Evolutionary conservation across 2,329 filamentous ascomycete species (phyloP).

Genomic region (Ambrosiella xylebori): DNA sequence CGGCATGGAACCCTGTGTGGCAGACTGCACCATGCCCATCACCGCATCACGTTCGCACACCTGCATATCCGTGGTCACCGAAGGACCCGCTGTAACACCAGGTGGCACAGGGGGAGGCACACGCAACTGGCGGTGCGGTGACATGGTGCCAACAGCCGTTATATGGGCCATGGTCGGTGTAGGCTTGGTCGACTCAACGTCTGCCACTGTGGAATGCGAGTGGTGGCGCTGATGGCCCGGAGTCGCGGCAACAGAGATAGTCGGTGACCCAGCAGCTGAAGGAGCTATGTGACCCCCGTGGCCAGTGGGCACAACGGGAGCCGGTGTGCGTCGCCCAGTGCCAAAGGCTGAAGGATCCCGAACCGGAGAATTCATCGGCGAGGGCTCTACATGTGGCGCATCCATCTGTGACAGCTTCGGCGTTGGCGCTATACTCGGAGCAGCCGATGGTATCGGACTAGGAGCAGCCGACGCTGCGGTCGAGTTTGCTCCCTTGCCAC

Average conservation of each 20-base stretch:
- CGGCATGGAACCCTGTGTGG: background rate
- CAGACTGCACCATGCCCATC: constrained; percentile 5
- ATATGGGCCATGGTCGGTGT: constrained; percentile 2
- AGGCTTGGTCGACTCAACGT: constrained; percentile 1
- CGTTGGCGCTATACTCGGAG: constrained; percentile 1
- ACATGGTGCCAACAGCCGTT: background rate
- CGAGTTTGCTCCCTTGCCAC: constrained; percentile 19
- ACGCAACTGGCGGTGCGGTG: background rate
- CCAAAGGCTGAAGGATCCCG: background rate
- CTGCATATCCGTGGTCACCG: background rate
- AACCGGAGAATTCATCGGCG: constrained; percentile 5
- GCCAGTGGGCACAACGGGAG: background rate
- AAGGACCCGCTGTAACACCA: background rate
- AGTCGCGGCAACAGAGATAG: background rate
- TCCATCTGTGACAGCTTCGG: constrained; percentile 9
- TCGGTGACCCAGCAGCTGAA: background rate
- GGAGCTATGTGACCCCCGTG: background rate
- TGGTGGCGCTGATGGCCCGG: constrained; percentile 4
- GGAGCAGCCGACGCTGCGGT: constrained; percentile 2
- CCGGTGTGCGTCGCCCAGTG: background rate
- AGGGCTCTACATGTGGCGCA: constrained; percentile 7
- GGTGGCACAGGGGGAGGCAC: background rate
- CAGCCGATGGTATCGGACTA: constrained; percentile 5
- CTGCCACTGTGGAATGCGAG: constrained; percentile 5
- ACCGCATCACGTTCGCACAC: background rate